phyloP scores from a whole-genome alignment of 225 moss, liverwort and hornwort species.

The Thuidium tamariscinum region DNA sequence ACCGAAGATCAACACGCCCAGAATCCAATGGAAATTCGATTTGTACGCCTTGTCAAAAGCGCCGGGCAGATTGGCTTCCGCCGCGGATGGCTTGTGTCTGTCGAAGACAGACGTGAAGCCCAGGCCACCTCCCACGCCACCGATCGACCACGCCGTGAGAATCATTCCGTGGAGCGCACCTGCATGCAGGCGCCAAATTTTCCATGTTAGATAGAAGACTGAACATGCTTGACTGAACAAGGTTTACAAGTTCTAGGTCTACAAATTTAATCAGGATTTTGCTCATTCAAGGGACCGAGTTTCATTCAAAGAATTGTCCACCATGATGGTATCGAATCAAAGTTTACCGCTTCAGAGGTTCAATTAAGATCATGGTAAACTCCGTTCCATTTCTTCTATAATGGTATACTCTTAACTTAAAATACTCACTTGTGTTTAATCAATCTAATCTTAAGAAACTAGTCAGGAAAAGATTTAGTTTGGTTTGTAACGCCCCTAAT shows the following conservation, averaged over 20 bases:
- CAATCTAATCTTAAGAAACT: neutral
- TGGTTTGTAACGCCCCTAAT: neutral
- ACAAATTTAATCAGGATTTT: neutral
- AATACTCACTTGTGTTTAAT: neutral
- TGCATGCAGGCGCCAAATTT: neutral
- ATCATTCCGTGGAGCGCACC: slow-evolving; percentile 57
- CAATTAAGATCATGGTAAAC: neutral
- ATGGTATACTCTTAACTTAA: neutral
- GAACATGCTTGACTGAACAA: too few relatives aligned
- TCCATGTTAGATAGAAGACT: neutral
- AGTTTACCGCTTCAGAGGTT: neutral
- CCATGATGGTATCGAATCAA: too few relatives aligned
- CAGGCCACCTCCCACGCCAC: slow-evolving; percentile 57
- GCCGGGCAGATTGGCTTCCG: neutral
- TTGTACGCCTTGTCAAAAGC: slow-evolving; percentile 39
- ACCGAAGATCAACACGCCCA: slow-evolving; percentile 21
- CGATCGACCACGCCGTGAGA: slow-evolving; percentile 64
- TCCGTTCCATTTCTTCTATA: neutral
- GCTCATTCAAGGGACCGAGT: neutral
- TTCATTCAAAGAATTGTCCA: too few relatives aligned
- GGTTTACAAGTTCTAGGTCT: neutral
- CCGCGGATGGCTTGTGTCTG: slow-evolving; percentile 22
- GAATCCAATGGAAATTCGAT: slow-evolving; percentile 52
- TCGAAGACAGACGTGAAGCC: slow-evolving; percentile 52
- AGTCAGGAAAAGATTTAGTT: neutral